Evolutionary conservation across 2,329 filamentous ascomycete genomes (phyloP).

Genomic region (Hymenoscyphus linearis): DNA sequence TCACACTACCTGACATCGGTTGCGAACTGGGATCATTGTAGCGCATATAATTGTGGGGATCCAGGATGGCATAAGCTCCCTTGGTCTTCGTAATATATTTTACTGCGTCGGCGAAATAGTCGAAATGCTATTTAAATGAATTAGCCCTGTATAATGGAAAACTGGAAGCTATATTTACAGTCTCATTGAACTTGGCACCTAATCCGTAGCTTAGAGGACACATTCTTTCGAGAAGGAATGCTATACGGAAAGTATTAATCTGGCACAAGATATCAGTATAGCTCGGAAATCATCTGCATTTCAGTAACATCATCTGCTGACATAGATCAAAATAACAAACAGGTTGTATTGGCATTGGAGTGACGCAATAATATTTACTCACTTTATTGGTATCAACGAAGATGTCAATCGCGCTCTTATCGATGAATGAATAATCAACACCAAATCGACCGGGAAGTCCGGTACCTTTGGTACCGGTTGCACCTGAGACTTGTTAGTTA

Average conservation of each 20-base stretch:
- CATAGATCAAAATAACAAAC: too few relatives aligned
- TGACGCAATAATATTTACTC: neutral
- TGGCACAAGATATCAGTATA: conserved; percentile 10
- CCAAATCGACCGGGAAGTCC: conserved; percentile 46
- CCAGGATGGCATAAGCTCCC: conserved; percentile 42
- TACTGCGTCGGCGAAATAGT: conserved; percentile 40
- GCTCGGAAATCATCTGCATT: neutral
- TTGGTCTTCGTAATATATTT: conserved; percentile 46
- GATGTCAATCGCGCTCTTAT: conserved; percentile 39
- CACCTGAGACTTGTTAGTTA: conserved; percentile 9
- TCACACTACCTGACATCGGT: conserved; percentile 43
- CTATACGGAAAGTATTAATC: conserved; percentile 43
- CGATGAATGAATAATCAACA: conserved; percentile 46
- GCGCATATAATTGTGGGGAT: conserved; percentile 50
- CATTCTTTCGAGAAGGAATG: conserved; percentile 48
- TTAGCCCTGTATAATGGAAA: neutral
- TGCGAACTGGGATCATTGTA: conserved; percentile 47
- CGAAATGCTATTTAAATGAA: conserved; percentile 35
- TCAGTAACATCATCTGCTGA: neutral
- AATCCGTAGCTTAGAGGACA: conserved; percentile 42
- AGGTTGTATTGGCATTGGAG: neutral
- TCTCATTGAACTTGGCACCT: conserved; percentile 45
- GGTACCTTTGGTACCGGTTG: conserved; percentile 33
- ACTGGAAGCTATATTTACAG: conserved; percentile 21
- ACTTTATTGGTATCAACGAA: conserved; percentile 42